A percentile compares a stretch with the other conserved stretches of the same genome.
phyloP scores from a whole-genome alignment of 2,329 filamentous ascomycete genomes.

The Cordyceps militaris region DNA sequence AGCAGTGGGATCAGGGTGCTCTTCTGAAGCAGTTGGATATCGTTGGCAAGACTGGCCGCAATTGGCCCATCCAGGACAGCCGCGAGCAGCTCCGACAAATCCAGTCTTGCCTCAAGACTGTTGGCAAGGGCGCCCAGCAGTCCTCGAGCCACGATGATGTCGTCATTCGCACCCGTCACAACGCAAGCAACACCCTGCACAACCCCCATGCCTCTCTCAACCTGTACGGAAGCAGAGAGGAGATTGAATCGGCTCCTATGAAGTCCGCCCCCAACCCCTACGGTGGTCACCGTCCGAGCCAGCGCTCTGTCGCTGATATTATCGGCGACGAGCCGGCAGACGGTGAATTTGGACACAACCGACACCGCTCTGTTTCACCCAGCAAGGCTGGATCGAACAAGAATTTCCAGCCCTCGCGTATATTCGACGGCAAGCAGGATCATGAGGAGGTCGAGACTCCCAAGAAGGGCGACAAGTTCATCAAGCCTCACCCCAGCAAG shows the following conservation, averaged over 20 bases:
- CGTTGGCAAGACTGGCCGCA: slow-evolving; percentile 81
- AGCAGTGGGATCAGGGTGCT: slow-evolving; percentile 92
- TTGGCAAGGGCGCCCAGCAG: slow-evolving; percentile 29
- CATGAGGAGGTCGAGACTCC: slow-evolving; percentile 37
- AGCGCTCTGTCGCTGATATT: slow-evolving; percentile 70
- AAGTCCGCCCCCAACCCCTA: slow-evolving; percentile 51
- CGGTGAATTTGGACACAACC: slow-evolving; percentile 28
- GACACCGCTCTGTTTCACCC: slow-evolving; percentile 41
- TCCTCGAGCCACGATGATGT: slow-evolving; percentile 31
- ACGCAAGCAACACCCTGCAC: slow-evolving; percentile 47
- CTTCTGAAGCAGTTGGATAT: slow-evolving; percentile 90
- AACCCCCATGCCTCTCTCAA: slow-evolving; percentile 66
- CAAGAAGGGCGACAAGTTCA: slow-evolving; percentile 37
- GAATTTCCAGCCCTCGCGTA: slow-evolving; percentile 55
- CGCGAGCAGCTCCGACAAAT: slow-evolving; percentile 78
- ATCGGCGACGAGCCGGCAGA: slow-evolving; percentile 44
- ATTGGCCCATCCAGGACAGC: slow-evolving; percentile 91
- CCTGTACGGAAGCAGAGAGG: slow-evolving; percentile 65
- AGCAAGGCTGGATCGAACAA: slow-evolving; percentile 46
- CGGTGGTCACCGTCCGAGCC: slow-evolving; percentile 50
- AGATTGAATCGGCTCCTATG: slow-evolving; percentile 44
- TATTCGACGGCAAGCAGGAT: slow-evolving; percentile 51
- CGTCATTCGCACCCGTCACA: slow-evolving; percentile 40
- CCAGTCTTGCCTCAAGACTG: slow-evolving; percentile 48
- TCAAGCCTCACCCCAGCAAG: slow-evolving; percentile 67